Evolutionary conservation across 1,139 yeast genomes (phyloP).

Genomic region (Sugiyamaella grinbergsii): DNA sequence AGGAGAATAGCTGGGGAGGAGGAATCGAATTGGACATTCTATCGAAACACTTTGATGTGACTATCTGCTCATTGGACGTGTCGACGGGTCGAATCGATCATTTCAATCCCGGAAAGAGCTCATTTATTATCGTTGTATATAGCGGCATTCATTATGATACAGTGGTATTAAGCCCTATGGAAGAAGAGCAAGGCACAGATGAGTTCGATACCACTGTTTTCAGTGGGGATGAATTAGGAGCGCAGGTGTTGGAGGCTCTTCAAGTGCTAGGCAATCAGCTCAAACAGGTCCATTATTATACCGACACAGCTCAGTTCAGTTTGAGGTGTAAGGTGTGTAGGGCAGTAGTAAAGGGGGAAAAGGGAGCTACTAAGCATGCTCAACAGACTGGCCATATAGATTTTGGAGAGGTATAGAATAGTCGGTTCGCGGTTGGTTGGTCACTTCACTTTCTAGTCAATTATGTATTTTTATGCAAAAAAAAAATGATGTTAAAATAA

Average conservation of each 20-base stretch:
- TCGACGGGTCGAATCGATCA: constrained; percentile 62
- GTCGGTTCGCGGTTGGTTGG: neutral
- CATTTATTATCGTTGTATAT: constrained; percentile 59
- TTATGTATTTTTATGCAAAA: constrained; percentile 11
- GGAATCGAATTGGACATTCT: constrained; percentile 76
- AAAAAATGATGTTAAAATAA: neutral
- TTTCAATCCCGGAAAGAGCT: constrained; percentile 52
- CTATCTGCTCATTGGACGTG: constrained; percentile 66
- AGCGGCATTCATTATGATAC: constrained; percentile 80
- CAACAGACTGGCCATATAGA: constrained; percentile 60
- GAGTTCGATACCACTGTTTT: constrained; percentile 50
- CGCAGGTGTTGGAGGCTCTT: constrained; percentile 45
- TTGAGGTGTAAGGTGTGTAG: constrained; percentile 64
- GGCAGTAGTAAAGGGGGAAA: constrained; percentile 59
- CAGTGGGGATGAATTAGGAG: constrained; percentile 38
- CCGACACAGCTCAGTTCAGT: constrained; percentile 65
- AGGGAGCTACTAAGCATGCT: constrained; percentile 69
- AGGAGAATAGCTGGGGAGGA: constrained; percentile 79
- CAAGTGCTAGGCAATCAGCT: constrained; percentile 49
- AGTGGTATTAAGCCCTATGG: constrained; percentile 47
- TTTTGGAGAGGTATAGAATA: constrained; percentile 58
- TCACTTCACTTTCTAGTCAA: constrained; percentile 1
- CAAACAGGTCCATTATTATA: constrained; percentile 59
- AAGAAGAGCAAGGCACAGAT: constrained; percentile 34
- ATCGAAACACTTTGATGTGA: constrained; percentile 54